Conservation (phyloP, 2,329 filamentous ascomycete genomes). For the Pseudogymnoascus sp. region DNA sequence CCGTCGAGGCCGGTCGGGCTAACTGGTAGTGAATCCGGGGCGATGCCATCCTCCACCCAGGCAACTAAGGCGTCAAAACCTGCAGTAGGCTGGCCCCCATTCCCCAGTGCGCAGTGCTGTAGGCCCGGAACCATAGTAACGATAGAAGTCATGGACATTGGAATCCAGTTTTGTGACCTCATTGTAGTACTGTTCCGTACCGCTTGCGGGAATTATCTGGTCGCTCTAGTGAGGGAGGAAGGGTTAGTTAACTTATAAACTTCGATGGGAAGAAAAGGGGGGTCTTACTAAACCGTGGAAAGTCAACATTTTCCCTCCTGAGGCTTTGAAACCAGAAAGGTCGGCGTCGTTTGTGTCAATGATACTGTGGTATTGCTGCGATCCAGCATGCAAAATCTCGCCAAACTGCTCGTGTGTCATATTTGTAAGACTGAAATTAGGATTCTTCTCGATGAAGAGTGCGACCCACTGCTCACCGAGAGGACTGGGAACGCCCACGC, state of each 20-base stretch:
- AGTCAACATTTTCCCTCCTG: slow-evolving; percentile 14
- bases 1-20: neutral
- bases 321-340: slow-evolving; percentile 9
- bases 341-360: slow-evolving; percentile 14
- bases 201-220: slow-evolving; percentile 11
- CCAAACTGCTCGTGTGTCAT: slow-evolving; percentile 12
- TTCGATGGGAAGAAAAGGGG: neutral
- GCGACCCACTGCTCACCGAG: slow-evolving; percentile 8
- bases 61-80: slow-evolving; percentile 23
- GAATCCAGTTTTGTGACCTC: slow-evolving; percentile 16
- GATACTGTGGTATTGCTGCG: slow-evolving; percentile 12
- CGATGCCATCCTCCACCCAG: slow-evolving; percentile 28
- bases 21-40: slow-evolving; percentile 17
- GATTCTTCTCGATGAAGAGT: slow-evolving; percentile 13
- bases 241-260: neutral
- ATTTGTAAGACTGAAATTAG: slow-evolving; percentile 10
- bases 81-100: slow-evolving; percentile 19
- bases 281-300: slow-evolving; percentile 15
- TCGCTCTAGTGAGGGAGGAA: slow-evolving; percentile 9
- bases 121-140: slow-evolving; percentile 29
- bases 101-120: slow-evolving; percentile 27
- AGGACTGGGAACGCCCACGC: neutral
- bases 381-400: neutral
- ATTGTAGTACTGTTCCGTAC: slow-evolving; percentile 23
- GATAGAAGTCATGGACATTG: slow-evolving; percentile 26